Evolutionary conservation across 2,329 filamentous ascomycete species (phyloP).

Genomic region (Fusarium incarnatum): DNA sequence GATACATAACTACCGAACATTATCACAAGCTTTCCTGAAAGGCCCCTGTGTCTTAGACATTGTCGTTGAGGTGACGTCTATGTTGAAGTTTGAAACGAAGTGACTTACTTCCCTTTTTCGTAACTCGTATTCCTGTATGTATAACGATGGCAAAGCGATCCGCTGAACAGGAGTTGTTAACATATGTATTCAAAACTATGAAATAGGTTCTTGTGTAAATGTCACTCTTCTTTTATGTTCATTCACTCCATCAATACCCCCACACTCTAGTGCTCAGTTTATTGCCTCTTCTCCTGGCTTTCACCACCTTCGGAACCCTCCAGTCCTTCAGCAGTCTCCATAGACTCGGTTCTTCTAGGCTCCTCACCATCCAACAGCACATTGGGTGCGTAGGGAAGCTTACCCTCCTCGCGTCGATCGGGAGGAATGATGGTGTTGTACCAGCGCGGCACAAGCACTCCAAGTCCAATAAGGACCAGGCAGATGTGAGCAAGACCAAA

Average conservation of each 20-base stretch:
- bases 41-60: background rate
- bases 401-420: slow-evolving; percentile 59
- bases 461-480: slow-evolving; percentile 59
- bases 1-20: background rate
- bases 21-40: background rate
- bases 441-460: slow-evolving; percentile 65
- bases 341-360: slow-evolving; percentile 24
- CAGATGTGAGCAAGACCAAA: slow-evolving; percentile 61
- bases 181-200: background rate
- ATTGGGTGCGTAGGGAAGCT: slow-evolving; percentile 44
- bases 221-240: background rate
- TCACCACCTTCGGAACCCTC: slow-evolving; percentile 17
- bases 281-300: slow-evolving; percentile 28
- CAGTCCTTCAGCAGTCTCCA: slow-evolving; percentile 26
- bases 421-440: slow-evolving; percentile 64
- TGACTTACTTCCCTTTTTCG: slow-evolving; percentile 7
- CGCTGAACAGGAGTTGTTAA: background rate
- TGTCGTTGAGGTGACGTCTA: slow-evolving; percentile 9
- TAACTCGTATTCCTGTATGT: slow-evolving; percentile 4
- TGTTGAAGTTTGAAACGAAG: background rate
- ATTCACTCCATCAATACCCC: background rate
- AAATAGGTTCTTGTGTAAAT: background rate
- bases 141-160: background rate
- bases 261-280: background rate
- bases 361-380: slow-evolving; percentile 35